Base-by-base conservation (phyloP, 495 filamentous ascomycete genomes). In the Glutinoglossum americanum region DNA sequence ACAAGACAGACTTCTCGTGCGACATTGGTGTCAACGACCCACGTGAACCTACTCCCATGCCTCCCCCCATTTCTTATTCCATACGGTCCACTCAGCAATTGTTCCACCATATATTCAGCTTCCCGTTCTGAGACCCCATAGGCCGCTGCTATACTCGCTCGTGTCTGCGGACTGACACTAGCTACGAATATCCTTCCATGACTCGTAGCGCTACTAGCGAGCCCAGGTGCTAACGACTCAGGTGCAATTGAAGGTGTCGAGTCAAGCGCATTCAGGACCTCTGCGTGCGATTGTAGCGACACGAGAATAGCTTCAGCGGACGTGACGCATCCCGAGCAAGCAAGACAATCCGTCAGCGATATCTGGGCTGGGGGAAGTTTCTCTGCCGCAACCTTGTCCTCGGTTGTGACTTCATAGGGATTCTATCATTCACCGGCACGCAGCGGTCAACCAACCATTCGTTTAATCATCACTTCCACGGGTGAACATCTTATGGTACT, bases 321-420 rank as follows among this genome's bases (percentile, higher is more conserved):
- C 3, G 92, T 98, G 21, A 98, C 93, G 69, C 92, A 98, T 51
- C 92, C 92, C 25, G 92, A 96, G 67, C 92, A 98, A 49, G 92
- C 92, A 51, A 98, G 82, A 65, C 92, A 98, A 69, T 98, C 92
- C 17, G 92, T 98, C 58, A 98, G 78, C 51, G 89, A 95, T 59
- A 98, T 97, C 66, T 94, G 81, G 1, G 55, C 32, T 0, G 75
- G 73, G 26, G 81, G 70, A n/a, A 77, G 66, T 56, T 72, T 71
- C 56, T 79, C 71, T 9, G 73, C 71, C 48, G 72, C 66, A 54
- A 80, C 76, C 69, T 86, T 81, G 69, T 93, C 90, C 75, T 94
- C 89, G 54, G 87, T 87, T 35, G 86, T 84, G 47, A 97, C 89
- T 79, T 96, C 86, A 67, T 88, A 86, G 3, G 80, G 64, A 62